Conservation (phyloP, 2,329 filamentous ascomycete genomes). For the Chaetomiaceae sp. region DNA sequence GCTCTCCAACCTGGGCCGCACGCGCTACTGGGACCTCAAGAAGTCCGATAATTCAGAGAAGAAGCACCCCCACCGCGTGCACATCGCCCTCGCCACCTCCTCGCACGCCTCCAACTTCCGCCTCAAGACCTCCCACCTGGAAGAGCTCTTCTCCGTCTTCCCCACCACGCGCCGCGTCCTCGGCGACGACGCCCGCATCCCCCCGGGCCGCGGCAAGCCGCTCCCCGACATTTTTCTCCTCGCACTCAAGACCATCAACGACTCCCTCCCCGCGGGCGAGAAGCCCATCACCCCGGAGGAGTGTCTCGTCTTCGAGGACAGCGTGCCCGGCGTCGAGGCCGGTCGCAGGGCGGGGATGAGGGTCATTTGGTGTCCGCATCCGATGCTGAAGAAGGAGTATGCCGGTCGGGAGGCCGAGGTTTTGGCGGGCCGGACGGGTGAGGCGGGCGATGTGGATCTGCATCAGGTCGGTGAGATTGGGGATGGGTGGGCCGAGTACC, state of each 20-base stretch:
- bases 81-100: slow-evolving; percentile 84
- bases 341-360: slow-evolving; percentile 91
- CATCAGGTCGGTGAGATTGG: slow-evolving; percentile 53
- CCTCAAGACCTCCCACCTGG: slow-evolving; percentile 66
- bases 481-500: slow-evolving; percentile 59
- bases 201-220: slow-evolving; percentile 81
- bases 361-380: slow-evolving; percentile 87
- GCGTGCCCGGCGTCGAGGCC: slow-evolving; percentile 86
- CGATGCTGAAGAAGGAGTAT: slow-evolving; percentile 71
- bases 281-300: slow-evolving; percentile 71
- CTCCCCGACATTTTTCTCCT: slow-evolving; percentile 91
- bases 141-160: slow-evolving; percentile 61
- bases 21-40: slow-evolving; percentile 46
- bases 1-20: slow-evolving; percentile 54
- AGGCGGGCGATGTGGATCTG: slow-evolving; percentile 51
- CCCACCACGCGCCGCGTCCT: slow-evolving; percentile 67
- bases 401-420: slow-evolving; percentile 73
- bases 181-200: slow-evolving; percentile 79
- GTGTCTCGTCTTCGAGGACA: slow-evolving; percentile 95
- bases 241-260: slow-evolving; percentile 80
- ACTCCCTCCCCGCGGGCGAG: slow-evolving; percentile 58
- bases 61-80: slow-evolving; percentile 44
- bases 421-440: slow-evolving; percentile 73
- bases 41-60: too few relatives aligned
- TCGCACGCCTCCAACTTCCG: slow-evolving; percentile 67